phyloP scores from a whole-genome alignment of 208 protist genomes.

The Zelonia costaricensis region DNA sequence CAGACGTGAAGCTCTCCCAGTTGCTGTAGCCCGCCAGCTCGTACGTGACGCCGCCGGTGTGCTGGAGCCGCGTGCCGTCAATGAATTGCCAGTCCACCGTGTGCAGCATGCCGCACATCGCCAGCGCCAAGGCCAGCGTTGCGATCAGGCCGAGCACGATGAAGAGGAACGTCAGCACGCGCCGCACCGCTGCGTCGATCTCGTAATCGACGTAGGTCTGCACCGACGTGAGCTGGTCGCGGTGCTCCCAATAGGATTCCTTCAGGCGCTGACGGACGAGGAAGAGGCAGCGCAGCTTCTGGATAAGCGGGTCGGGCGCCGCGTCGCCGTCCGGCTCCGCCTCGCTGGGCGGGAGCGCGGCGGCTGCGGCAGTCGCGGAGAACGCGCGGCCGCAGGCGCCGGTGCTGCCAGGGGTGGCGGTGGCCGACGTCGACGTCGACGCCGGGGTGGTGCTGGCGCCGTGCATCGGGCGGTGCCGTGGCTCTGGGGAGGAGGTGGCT shows the following conservation, averaged over 20 bases:
- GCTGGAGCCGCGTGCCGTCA: slow-evolving; percentile 22
- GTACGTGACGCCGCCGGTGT: slow-evolving; percentile 8
- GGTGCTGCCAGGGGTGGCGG: too few relatives aligned
- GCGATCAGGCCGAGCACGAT: slow-evolving; percentile 46
- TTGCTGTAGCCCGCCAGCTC: slow-evolving; percentile 55
- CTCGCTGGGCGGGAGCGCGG: not conserved
- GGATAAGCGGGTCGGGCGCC: slow-evolving; percentile 17
- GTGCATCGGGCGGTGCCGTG: too few relatives aligned
- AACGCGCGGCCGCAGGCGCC: too few relatives aligned
- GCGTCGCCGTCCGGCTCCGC: not conserved
- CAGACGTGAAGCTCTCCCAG: slow-evolving; percentile 53
- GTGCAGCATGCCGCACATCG: slow-evolving; percentile 53
- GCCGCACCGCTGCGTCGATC: slow-evolving; percentile 40
- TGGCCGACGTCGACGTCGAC: too few relatives aligned
- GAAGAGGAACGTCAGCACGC: slow-evolving; percentile 52
- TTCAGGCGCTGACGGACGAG: slow-evolving; percentile 54
- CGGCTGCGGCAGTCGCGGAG: not conserved
- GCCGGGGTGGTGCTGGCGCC: too few relatives aligned
- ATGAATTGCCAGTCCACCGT: slow-evolving; percentile 40
- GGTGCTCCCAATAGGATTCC: slow-evolving; percentile 41
- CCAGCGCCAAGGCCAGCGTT: slow-evolving; percentile 42
- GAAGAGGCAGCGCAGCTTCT: slow-evolving; percentile 47
- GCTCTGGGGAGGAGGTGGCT: too few relatives aligned
- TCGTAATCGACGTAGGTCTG: slow-evolving; percentile 61
- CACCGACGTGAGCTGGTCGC: slow-evolving; percentile 33